A percentile compares a stretch with the other conserved stretches of the same genome.
phyloP scores from a whole-genome alignment of 257 asterid species.

The Euphrasia confusa region DNA sequence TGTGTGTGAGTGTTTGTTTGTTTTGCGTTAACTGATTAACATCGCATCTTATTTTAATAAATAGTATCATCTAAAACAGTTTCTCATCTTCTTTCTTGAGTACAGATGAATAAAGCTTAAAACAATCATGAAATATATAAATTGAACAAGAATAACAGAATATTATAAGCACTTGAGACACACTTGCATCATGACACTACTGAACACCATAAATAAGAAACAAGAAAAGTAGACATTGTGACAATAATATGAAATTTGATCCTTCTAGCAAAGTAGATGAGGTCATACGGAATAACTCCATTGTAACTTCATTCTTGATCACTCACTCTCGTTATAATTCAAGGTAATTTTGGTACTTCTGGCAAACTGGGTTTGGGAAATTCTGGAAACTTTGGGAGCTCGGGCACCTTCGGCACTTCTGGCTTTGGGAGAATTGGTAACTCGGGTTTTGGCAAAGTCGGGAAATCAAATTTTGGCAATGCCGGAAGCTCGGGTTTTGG shows the following conservation, averaged over 20 bases:
- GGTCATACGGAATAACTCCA: constrained; percentile 4
- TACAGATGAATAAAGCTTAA: constrained; percentile 8
- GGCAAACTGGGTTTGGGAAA: constrained; percentile 19
- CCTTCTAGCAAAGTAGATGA: constrained; percentile 12
- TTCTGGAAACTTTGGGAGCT: constrained; percentile 16
- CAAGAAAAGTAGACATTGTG: constrained; percentile 13
- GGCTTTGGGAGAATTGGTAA: constrained; percentile 24
- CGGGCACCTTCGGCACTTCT: constrained; percentile 18
- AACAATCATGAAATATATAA: constrained; percentile 18
- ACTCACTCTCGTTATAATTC: neutral
- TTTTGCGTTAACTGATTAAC: no score
- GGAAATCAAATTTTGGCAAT: constrained; percentile 22
- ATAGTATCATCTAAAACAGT: no score
- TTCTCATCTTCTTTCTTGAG: no score
- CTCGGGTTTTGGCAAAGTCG: constrained; percentile 17
- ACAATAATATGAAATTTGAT: constrained; percentile 6
- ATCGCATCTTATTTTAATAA: no score
- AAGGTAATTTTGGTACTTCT: constrained; percentile 22
- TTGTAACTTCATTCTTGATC: neutral
- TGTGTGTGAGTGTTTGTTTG: no score
- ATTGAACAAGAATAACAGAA: neutral
- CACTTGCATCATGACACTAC: constrained; percentile 9
- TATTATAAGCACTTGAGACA: constrained; percentile 5
- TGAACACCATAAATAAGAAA: constrained; percentile 12
- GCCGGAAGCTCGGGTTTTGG: constrained; percentile 15